Base-by-base conservation (phyloP, 2,329 filamentous ascomycete species). In the Beauveria caledonica region DNA sequence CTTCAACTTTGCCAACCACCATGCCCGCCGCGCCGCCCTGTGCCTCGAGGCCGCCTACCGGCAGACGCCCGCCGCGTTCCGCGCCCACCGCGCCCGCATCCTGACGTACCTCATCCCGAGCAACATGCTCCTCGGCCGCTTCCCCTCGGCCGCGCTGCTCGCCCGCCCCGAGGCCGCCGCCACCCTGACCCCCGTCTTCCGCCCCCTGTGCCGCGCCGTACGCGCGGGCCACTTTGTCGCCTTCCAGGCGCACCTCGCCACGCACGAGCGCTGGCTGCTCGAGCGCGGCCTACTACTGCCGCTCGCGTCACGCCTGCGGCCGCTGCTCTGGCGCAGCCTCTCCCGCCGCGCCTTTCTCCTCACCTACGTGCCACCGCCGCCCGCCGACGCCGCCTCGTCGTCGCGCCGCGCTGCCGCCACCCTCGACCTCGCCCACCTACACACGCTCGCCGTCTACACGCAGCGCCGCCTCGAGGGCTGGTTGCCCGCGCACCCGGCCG, bases 91-190 rank as follows among this genome's bases (percentile, higher is more conserved):
- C 63, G 84, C 86, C 21, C 79, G 87, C 58, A 92, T 97, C 62
- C 84, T 97, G 42, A 88, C 89, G 48, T 93, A 92, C 71, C 84
- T 97, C 44, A 86, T 96, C 62, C 83, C 91, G 1, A 83, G 86
- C 66, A 96, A 96, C 70, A 80, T 97, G 59, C 85, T 96, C 42
- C 80, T 96, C 51, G 93, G 92, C 23, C 86, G 90, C 33, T 90
- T 97, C 65, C 92, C 93, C 1, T 88, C 87, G 1, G 69, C 76
- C 9, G 62, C 72, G 2, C 80, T 96, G 1, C 82, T 95, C 49
- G 76, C 81, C 44, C 83, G 87, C 1, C 87, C 88, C 3, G 90
- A 94, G 74, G 86, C 90, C 13, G 70, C 71, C n/a, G 69, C 77
- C 60, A 81, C 80, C 1, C 77, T 95, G 23, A 78, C 77, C 0